These are phyloP conservation scores for Athelia psychrophila DNA, from an alignment of 1,284 basidiomycete genomes.

Conservation along the genomic window DNA sequence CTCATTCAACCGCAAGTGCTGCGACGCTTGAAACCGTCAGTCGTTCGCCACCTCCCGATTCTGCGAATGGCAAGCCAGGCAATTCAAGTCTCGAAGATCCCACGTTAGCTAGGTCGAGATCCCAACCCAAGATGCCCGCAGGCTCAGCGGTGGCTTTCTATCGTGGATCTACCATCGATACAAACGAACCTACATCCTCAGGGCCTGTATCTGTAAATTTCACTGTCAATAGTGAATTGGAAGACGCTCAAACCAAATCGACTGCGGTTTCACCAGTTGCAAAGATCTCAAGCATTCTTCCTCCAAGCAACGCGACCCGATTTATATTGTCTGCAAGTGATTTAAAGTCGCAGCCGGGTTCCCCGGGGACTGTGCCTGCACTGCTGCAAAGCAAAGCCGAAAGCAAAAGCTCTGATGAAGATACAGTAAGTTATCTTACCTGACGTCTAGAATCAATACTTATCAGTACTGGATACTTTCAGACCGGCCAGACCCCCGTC, in stretches of 20 bases:
- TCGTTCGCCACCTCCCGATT: constrained; percentile 58
- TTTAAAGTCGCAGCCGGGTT: constrained; percentile 6
- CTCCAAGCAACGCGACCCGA: too few species aligned
- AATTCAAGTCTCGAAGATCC: constrained; percentile 17
- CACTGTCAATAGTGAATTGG: constrained; percentile 74
- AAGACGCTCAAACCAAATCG: constrained; percentile 29
- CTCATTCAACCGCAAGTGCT: constrained; percentile 8
- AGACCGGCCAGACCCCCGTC: constrained; percentile 44
- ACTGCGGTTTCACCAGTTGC: constrained; percentile 2
- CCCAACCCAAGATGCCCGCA: constrained; percentile 57
- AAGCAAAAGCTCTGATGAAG: constrained; percentile 45
- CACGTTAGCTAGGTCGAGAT: constrained; percentile 23
- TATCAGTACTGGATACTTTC: too few species aligned
- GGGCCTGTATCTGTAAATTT: constrained; percentile 55
- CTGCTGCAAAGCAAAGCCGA: constrained; percentile 35
- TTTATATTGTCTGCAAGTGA: neutral
- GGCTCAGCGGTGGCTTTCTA: constrained; percentile 74
- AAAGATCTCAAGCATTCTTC: constrained; percentile 4
- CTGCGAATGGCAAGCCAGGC: constrained; percentile 24
- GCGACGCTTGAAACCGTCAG: constrained; percentile 47
- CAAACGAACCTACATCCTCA: constrained; percentile 40
- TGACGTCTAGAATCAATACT: constrained; percentile 1
- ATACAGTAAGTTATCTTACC: constrained; percentile 35
- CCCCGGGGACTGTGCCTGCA: constrained; percentile 24
- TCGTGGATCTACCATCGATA: constrained; percentile 52